These are phyloP conservation scores for Cercospora zeina DNA, from an alignment of 2,329 filamentous ascomycete genomes.

Conservation along the genomic window DNA sequence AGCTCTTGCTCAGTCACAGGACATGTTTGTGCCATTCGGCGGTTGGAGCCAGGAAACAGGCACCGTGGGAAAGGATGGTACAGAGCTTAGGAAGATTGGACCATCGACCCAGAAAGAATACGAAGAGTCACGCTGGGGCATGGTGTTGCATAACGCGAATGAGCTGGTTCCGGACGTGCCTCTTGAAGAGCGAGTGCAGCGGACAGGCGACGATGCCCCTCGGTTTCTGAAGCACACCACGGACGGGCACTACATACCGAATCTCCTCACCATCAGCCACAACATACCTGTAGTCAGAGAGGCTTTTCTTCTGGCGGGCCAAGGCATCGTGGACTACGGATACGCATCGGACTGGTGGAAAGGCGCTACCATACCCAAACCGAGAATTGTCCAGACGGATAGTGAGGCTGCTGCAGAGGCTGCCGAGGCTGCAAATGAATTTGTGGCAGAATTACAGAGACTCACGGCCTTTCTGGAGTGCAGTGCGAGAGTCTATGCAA, in stretches of 20 bases:
- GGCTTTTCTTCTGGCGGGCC: conserved; percentile 54
- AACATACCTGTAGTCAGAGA: conserved; percentile 61
- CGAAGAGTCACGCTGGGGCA: conserved; percentile 56
- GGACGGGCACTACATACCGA: conserved; percentile 56
- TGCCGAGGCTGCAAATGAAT: conserved; percentile 45
- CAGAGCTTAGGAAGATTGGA: conserved; percentile 50
- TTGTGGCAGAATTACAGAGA: conserved; percentile 60
- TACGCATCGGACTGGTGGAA: conserved; percentile 63
- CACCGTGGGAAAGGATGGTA: conserved; percentile 46
- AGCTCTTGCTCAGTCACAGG: conserved; percentile 35
- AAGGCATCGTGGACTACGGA: conserved; percentile 54
- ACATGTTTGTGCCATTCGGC: conserved; percentile 11
- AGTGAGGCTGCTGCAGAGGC: conserved; percentile 34
- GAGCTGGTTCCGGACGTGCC: conserved; percentile 58
- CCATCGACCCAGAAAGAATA: conserved; percentile 58
- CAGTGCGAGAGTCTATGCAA: conserved; percentile 61
- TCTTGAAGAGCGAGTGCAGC: conserved; percentile 40
- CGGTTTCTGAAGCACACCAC: conserved; percentile 59
- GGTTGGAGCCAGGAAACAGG: conserved; percentile 50
- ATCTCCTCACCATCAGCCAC: conserved; percentile 62
- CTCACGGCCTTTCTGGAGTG: conserved; percentile 62
- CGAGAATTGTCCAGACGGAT: conserved; percentile 52
- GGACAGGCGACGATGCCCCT: conserved; percentile 52
- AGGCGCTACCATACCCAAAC: conserved; percentile 53
- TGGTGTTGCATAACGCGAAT: conserved; percentile 48